Percentiles rank a stretch among this genome's conserved stretches.
Evolutionary conservation across 106 monocot species (phyloP).

Genomic region (Phalaenopsis equestris): DNA sequence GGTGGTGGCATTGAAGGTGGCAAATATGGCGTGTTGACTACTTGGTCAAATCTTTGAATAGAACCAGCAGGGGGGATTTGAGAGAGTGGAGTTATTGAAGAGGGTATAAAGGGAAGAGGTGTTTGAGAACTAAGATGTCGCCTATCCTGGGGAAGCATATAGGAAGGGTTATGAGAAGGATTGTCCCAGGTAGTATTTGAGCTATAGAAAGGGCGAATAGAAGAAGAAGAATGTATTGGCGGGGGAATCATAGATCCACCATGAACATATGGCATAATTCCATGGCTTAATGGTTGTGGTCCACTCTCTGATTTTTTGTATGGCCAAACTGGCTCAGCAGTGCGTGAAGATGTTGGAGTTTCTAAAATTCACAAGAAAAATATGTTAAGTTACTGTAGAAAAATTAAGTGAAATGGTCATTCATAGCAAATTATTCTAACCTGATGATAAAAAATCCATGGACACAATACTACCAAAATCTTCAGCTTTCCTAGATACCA

Average conservation of each 20-base stretch:
- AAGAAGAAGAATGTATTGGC: conserved; percentile 38
- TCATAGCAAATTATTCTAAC: conserved; percentile 6
- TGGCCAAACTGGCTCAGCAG: conserved; percentile 30
- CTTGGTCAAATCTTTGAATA: conserved; percentile 34
- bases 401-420: background rate
- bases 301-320: conserved; percentile 36
- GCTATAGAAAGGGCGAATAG: conserved; percentile 33
- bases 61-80: conserved; percentile 47
- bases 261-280: conserved; percentile 23
- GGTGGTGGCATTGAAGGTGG: conserved; percentile 30
- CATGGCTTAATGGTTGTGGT: conserved; percentile 19
- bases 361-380: conserved; percentile 4
- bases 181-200: conserved; percentile 51
- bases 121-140: conserved; percentile 28
- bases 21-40: conserved; percentile 14
- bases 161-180: conserved; percentile 26
- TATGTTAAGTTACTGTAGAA: background rate
- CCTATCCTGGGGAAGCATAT: conserved; percentile 29
- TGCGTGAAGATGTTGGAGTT: conserved; percentile 22
- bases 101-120: conserved; percentile 78
- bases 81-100: conserved; percentile 79
- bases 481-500: conserved; percentile 17
- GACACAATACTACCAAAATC: conserved; percentile 13
- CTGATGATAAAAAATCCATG: conserved; percentile 16
- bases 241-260: conserved; percentile 44